phyloP scores from a whole-genome alignment of 2,329 filamentous ascomycete genomes.

The Colletotrichum phormii region DNA sequence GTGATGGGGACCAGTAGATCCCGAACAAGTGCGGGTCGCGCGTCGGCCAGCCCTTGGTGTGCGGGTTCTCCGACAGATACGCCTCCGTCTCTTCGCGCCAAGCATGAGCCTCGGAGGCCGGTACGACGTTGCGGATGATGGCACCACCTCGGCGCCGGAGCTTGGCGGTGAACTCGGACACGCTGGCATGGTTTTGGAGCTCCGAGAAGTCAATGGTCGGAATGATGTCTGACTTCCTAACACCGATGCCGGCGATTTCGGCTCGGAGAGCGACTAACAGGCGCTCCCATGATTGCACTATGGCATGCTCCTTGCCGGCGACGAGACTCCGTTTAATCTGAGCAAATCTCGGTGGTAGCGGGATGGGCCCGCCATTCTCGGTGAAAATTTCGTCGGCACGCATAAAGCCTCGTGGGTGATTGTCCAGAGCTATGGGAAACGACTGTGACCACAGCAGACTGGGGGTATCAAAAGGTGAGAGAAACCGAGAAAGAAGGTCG shows the following conservation, averaged over 20 bases:
- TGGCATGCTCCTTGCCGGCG: conserved; percentile 63
- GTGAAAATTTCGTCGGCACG: conserved; percentile 33
- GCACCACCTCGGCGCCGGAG: conserved; percentile 58
- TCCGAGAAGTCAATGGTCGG: conserved; percentile 66
- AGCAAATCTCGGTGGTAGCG: conserved; percentile 69
- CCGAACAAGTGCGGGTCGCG: conserved; percentile 49
- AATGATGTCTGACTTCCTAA: conserved; percentile 63
- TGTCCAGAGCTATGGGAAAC: conserved; percentile 33
- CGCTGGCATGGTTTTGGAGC: conserved; percentile 58
- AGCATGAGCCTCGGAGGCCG: conserved; percentile 65
- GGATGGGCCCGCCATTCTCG: conserved; percentile 48
- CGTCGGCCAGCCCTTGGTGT: conserved; percentile 45
- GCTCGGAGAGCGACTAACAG: conserved; percentile 62
- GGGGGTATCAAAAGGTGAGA: conserved; percentile 36
- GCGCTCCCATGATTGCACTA: conserved; percentile 67
- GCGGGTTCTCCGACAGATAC: conserved; percentile 62
- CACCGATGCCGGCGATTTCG: conserved; percentile 64
- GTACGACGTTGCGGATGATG: conserved; percentile 73
- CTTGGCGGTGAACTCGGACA: conserved; percentile 59
- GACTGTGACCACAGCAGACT: conserved; percentile 38
- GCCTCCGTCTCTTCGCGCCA: conserved; percentile 62
- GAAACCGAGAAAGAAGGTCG: conserved; percentile 27
- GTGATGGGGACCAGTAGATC: conserved; percentile 73
- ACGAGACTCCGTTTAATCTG: conserved; percentile 67
- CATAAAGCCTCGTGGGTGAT: conserved; percentile 34